phyloP scores from a whole-genome alignment of 345 rosid species.

The Salix caprea region DNA sequence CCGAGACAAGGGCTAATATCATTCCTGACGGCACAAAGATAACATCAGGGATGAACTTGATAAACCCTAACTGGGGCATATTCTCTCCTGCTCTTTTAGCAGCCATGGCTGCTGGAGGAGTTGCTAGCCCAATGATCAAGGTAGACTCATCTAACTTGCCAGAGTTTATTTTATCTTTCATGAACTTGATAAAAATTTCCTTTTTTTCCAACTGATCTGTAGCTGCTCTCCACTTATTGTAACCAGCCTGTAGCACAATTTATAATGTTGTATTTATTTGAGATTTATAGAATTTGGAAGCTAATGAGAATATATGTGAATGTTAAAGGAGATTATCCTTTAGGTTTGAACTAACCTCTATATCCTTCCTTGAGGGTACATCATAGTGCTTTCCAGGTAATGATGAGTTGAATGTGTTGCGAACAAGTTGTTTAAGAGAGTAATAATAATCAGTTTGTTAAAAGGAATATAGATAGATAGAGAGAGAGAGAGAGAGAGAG shows the following conservation, averaged over 20 bases:
- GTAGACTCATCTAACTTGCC: slow-evolving; percentile 58
- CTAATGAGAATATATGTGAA: not conserved
- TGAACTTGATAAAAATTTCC: slow-evolving; percentile 40
- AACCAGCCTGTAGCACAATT: slow-evolving; percentile 37
- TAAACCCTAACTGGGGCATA: slow-evolving; percentile 54
- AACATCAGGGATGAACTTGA: slow-evolving; percentile 73
- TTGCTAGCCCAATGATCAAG: slow-evolving; percentile 50
- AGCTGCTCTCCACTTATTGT: slow-evolving; percentile 32
- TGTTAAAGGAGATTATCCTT: not conserved
- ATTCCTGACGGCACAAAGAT: slow-evolving; percentile 66
- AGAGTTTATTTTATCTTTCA: slow-evolving; percentile 35
- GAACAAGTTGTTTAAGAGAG: not conserved
- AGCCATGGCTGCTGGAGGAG: slow-evolving; percentile 85
- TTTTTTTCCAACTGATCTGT: slow-evolving; percentile 23
- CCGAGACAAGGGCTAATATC: slow-evolving; percentile 52
- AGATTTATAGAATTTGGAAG: too few relatives aligned
- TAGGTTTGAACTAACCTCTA: slow-evolving; percentile 39
- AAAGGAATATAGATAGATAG: too few relatives aligned
- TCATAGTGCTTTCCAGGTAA: slow-evolving; percentile 88
- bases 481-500: too few relatives aligned
- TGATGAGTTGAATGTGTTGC: slow-evolving; percentile 74
- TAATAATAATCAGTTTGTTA: too few relatives aligned
- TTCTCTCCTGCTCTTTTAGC: slow-evolving; percentile 82
- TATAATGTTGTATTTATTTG: not conserved
- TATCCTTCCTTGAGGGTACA: slow-evolving; percentile 40